Base-by-base conservation (phyloP, 768 basidiomycete species). In the Boletales sp. region DNA sequence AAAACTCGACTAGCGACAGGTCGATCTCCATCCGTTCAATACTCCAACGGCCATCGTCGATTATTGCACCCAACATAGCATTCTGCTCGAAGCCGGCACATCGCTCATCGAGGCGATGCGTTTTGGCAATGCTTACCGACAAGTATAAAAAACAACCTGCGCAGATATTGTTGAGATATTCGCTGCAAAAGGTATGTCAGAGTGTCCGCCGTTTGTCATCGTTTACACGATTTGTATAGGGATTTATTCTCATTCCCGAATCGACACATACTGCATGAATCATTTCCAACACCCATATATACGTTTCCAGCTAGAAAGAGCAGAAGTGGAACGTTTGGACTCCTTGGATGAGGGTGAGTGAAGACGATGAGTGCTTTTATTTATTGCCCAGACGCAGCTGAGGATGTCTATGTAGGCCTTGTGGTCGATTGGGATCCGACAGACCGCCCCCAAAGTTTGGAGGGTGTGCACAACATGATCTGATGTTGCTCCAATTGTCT, bases 21-120 rank as follows among this genome's bases (percentile, higher is more conserved):
- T 79, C 47, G 78, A 82, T 57, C 61, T 80, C 19, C 78, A 88
- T 66, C 87, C 85, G 2, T 90, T 86, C 64, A 86, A 85, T 83
- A 76, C 79, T 27, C 75, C 82, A 37, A 71, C 68, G 17, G 79
- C 83, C 41, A 78, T 87, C 41, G 83, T 88, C 27, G 69, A 71
- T 6, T 78, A 59, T 31, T 85, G 82, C 65, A 72, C 71, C 45
- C 63, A 78, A 52, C 70, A 80, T 56, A 74, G 71, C n/a, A 85
- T 91, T 50, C 63, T 77, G 11, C 72, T 89, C 11, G 80, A 87
- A 74, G 86, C 82, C 45, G 57, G 75, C 47, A 27, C 51, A n/a
- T 52, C 60, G 24, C 29, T 48, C 8, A 50, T 53, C 11, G 43
- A 79, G 10, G 84, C 78, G 2, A 71, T 81, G 65, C 75, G 65